Percentiles rank a stretch among this genome's conserved stretches.
Conservation (phyloP, 306 rosid genomes). For the Dalbergia cultrata region DNA sequence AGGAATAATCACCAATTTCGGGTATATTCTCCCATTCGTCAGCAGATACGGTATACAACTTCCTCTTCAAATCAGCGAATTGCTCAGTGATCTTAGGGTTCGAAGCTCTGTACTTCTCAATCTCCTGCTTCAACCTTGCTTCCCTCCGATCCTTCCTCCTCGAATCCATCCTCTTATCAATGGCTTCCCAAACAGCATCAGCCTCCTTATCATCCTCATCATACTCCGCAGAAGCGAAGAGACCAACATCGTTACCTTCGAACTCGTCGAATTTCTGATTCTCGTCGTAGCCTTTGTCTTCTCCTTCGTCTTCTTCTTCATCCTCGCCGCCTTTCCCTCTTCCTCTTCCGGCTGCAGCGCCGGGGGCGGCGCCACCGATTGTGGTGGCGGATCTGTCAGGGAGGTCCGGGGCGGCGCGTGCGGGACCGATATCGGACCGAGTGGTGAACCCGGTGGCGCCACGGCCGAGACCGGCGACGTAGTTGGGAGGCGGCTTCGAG, state of each 20-base stretch:
- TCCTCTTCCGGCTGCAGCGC: slow-evolving; percentile 56
- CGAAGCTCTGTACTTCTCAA: slow-evolving; percentile 87
- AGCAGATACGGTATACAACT: slow-evolving; percentile 66
- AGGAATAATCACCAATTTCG: slow-evolving; percentile 84
- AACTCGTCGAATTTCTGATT: slow-evolving; percentile 91
- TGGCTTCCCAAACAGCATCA: slow-evolving; percentile 92
- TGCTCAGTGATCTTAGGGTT: slow-evolving; percentile 90
- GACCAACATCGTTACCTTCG: slow-evolving; percentile 90
- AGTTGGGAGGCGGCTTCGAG: slow-evolving; percentile 87
- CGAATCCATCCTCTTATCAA: slow-evolving; percentile 91
- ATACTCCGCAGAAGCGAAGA: slow-evolving; percentile 87
- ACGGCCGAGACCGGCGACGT: slow-evolving; percentile 93
- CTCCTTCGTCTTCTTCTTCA: slow-evolving; percentile 86
- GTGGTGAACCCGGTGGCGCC: slow-evolving; percentile 96
- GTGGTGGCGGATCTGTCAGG: slow-evolving; percentile 76
- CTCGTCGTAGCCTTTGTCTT: slow-evolving; percentile 87
- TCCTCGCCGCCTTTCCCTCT: slow-evolving; percentile 81
- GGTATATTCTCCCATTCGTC: slow-evolving; percentile 62
- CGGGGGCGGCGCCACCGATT: slow-evolving; percentile 53
- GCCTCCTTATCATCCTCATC: slow-evolving; percentile 96
- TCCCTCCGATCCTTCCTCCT: slow-evolving; percentile 91
- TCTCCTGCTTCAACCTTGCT: slow-evolving; percentile 89
- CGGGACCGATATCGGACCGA: slow-evolving; percentile 87
- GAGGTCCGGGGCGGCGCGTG: slow-evolving; percentile 84
- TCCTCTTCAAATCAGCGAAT: slow-evolving; percentile 83